phyloP scores from a whole-genome alignment of 2,329 filamentous ascomycete genomes.

The Trichoderma brevicompactum region DNA sequence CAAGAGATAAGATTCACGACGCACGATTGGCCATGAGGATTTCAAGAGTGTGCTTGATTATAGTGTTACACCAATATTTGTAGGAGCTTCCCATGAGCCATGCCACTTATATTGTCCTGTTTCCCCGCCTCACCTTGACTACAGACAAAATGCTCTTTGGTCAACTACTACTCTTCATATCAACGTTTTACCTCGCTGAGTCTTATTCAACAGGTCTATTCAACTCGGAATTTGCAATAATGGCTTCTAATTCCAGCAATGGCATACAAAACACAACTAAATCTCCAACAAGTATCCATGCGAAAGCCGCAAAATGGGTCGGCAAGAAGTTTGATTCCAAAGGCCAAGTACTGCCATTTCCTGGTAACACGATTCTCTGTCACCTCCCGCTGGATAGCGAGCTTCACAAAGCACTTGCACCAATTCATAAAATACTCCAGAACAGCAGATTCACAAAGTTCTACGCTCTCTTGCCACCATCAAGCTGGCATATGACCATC shows the following conservation, averaged over 20 bases:
- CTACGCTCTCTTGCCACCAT: neutral
- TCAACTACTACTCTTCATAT: neutral
- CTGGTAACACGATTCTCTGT: neutral
- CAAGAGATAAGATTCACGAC: neutral
- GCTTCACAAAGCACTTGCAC: neutral
- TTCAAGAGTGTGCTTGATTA: neutral
- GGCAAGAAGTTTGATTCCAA: constrained; percentile 8
- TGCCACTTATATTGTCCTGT: neutral
- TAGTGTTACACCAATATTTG: neutral
- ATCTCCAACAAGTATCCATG: neutral
- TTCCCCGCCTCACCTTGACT: neutral
- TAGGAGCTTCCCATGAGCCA: neutral
- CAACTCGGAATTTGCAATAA: neutral
- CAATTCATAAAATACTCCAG: neutral
- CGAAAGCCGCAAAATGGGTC: neutral
- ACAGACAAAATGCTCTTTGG: neutral
- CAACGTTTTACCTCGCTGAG: neutral
- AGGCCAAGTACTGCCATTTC: neutral
- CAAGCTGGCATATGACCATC: constrained; percentile 6
- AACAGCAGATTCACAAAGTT: neutral
- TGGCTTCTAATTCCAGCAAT: neutral
- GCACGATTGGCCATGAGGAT: neutral
- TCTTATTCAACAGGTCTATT: neutral
- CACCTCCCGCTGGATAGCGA: constrained; percentile 1
- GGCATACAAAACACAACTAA: neutral